Evolutionary conservation across 1,284 basidiomycete genomes (phyloP), one percentile per base, ranked within the genome.

Genomic region (Ustilago lituana): DNA sequence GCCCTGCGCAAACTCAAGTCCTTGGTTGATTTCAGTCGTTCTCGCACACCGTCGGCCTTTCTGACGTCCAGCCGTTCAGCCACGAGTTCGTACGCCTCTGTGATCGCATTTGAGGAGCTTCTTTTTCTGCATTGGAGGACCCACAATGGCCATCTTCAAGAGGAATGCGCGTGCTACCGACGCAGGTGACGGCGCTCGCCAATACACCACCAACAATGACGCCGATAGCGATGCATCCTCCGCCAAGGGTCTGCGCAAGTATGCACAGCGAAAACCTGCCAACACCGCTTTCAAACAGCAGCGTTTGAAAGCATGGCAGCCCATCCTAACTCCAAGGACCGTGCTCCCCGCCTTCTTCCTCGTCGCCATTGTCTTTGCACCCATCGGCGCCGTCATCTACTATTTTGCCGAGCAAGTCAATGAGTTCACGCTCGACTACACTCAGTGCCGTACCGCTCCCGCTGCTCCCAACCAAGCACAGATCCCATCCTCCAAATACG

Each of bases 211-310:
- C 38, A n/a, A n/a, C n/a, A 60, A 55, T 23, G 76, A 77, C 22
- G 57, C 41, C 17, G 55, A 66, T 33, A 73, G 66, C 53, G 66
- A 74, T 29, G 52, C 51, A 3, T 48, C 54, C 10, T 70, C 67
- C 20, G 45, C 56, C 40, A 65, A 74, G 39, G 64, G 60, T 39
- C 57, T 65, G 22, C 77, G 77, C 63, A 75, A 70, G 43, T 80
- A 73, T 54, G 71, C 76, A 19, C 68, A 76, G 46, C 68, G 78
- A 44, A 76, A 77, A 44, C 79, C 79, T 7, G 73, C 79, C 37
- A 80, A 98, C 84, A 98, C 95, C 48, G 95, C 95, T 39, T 97
- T 98, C 88, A 98, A 97, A 85, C 96, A 99, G 83, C 96, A 99
- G 84, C 91, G 96, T 56, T 88, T 99, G 81, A 98, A 98, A 85